Conservation (phyloP, 2,329 filamentous ascomycete genomes). For the Blastomyces parvus region DNA sequence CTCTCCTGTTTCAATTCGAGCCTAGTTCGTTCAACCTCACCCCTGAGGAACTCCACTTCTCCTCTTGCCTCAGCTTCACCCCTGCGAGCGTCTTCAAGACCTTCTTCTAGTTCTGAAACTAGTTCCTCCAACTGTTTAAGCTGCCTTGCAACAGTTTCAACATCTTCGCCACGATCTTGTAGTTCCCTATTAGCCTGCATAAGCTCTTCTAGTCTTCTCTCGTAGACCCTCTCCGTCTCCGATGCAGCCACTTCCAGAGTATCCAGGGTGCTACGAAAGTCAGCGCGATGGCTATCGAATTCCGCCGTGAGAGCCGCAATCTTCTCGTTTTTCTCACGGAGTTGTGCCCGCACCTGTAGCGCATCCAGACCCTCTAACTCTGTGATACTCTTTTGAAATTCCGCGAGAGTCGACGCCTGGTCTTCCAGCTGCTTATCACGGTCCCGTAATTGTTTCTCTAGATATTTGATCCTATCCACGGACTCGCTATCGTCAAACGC, state of each 20-base stretch:
- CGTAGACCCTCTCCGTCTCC: constrained; percentile 90
- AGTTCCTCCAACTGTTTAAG: constrained; percentile 92
- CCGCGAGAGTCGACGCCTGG: constrained; percentile 67
- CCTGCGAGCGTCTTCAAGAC: constrained; percentile 83
- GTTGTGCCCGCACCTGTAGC: constrained; percentile 64
- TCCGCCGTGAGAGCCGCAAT: constrained; percentile 87
- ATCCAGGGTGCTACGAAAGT: constrained; percentile 95
- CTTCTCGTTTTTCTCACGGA: constrained; percentile 94
- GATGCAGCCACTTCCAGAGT: constrained; percentile 90
- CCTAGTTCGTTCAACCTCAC: constrained; percentile 85
- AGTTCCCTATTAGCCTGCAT: constrained; percentile 74
- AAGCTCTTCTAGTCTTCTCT: constrained; percentile 50
- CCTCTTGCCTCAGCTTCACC: constrained; percentile 92
- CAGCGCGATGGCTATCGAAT: constrained; percentile 87
- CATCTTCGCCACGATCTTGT: constrained; percentile 74
- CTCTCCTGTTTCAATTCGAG: constrained; percentile 80
- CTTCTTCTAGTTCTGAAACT: constrained; percentile 93
- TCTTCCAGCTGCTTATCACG: constrained; percentile 82
- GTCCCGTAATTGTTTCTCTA: constrained; percentile 68
- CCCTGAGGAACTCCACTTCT: constrained; percentile 89
- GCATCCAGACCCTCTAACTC: constrained; percentile 74
- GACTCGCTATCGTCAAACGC: constrained; percentile 14
- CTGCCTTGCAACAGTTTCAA: constrained; percentile 81
- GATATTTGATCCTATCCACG: constrained; percentile 62
- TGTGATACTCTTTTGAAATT: constrained; percentile 83